A percentile compares a stretch with the other conserved stretches of the same genome.
Conservation (phyloP, 352 stramenopile genomes). For the Pseudoperonospora humuli region DNA sequence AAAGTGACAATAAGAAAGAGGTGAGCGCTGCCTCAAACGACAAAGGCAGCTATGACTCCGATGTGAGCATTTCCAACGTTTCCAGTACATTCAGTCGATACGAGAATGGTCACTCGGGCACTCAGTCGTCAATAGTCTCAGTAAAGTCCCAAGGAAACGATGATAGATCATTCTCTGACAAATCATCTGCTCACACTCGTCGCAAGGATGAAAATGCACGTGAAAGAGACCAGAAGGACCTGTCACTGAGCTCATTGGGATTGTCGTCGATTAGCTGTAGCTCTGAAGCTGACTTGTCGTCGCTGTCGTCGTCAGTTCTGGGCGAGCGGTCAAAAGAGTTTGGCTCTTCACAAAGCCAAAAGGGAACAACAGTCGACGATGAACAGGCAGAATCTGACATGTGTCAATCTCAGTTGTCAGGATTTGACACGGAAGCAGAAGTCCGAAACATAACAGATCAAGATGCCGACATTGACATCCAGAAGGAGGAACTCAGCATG, state of each 20-base stretch:
- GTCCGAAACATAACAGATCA: background rate
- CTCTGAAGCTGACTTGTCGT: constrained; percentile 50
- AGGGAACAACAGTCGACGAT: background rate
- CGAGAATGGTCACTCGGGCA: constrained; percentile 8
- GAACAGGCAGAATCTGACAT: constrained; percentile 1
- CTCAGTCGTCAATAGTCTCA: constrained; percentile 19
- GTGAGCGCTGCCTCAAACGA: background rate
- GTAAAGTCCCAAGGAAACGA: background rate
- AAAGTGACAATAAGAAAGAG: constrained; percentile 21
- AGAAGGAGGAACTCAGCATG: constrained; percentile 1
- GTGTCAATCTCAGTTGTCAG: constrained; percentile 6
- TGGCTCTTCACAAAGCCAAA: background rate
- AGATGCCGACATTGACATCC: background rate
- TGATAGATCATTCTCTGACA: constrained; percentile 7
- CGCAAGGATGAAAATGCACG: constrained; percentile 3
- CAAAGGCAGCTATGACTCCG: constrained; percentile 16
- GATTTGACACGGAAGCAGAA: background rate
- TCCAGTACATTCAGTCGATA: constrained; percentile 18
- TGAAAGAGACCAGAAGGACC: constrained; percentile 8
- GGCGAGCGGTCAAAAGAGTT: constrained; percentile 13
- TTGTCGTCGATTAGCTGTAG: constrained; percentile 56
- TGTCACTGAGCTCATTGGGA: constrained; percentile 43
- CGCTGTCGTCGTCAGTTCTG: constrained; percentile 49
- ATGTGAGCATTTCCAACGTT: constrained; percentile 22
- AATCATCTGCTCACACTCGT: constrained; percentile 2